These are phyloP conservation scores for Chimonanthus salicifolius DNA, from an alignment of 164 flowering plant species.

Conservation along the genomic window DNA sequence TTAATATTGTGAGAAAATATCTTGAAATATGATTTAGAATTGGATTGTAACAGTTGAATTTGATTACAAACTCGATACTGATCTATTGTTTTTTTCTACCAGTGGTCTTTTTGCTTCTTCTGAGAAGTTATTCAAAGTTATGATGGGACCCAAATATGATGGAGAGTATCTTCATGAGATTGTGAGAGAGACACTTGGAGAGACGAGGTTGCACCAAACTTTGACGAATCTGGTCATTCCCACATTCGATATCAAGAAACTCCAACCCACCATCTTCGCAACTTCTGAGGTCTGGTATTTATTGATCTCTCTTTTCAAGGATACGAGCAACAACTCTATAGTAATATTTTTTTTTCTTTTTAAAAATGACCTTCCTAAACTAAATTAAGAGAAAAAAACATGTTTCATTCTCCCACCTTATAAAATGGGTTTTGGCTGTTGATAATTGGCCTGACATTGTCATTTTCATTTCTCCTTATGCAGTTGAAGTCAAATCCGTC, in stretches of 20 bases:
- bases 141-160: slow-evolving; percentile 33
- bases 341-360: too few relatives aligned
- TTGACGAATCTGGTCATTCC: slow-evolving; percentile 40
- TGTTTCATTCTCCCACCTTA: too few relatives aligned
- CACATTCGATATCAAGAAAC: slow-evolving; percentile 32
- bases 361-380: too few relatives aligned
- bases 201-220: slow-evolving; percentile 27
- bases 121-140: slow-evolving; percentile 6
- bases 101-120: not conserved
- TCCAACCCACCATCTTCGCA: slow-evolving; percentile 25
- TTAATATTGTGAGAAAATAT: too few relatives aligned
- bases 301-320: not conserved
- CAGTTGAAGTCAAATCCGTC: slow-evolving; percentile 22
- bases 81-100: slow-evolving; percentile 6
- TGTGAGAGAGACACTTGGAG: slow-evolving; percentile 12
- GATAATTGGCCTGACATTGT: too few relatives aligned
- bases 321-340: too few relatives aligned
- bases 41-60: not conserved
- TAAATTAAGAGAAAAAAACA: too few relatives aligned
- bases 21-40: too few relatives aligned
- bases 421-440: too few relatives aligned
- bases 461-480: not conserved
- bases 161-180: slow-evolving; percentile 38
- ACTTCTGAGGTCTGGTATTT: slow-evolving; percentile 12
- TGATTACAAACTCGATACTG: not conserved